These are phyloP conservation scores for Dendrobium nobile DNA, from an alignment of 106 monocot species.

Conservation along the genomic window DNA sequence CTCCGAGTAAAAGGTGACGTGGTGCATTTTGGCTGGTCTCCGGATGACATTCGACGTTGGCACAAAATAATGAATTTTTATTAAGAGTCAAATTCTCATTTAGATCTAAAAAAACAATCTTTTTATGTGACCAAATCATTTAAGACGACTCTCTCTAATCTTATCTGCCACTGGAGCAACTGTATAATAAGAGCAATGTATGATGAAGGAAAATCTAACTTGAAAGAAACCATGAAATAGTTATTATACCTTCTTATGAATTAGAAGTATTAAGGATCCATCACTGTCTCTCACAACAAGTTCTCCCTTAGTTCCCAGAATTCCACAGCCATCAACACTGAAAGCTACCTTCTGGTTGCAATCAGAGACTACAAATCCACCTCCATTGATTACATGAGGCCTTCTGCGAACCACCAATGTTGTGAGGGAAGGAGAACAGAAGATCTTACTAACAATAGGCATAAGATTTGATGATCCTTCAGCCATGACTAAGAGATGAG, in stretches of 20 bases:
- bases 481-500: constrained; percentile 10
- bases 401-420: constrained; percentile 52
- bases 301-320: constrained; percentile 45
- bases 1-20: too few relatives aligned
- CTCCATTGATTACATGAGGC: constrained; percentile 58
- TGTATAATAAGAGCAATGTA: background rate
- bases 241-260: constrained; percentile 47
- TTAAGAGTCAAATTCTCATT: too few relatives aligned
- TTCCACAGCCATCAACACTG: constrained; percentile 66
- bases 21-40: too few relatives aligned
- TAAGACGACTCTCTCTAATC: too few relatives aligned
- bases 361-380: constrained; percentile 56
- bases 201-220: too few relatives aligned
- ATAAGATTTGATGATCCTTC: constrained; percentile 18
- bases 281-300: constrained; percentile 54
- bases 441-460: constrained; percentile 69
- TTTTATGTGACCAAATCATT: too few relatives aligned
- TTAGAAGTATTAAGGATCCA: constrained; percentile 52
- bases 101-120: too few relatives aligned
- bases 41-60: too few relatives aligned
- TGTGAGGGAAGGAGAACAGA: constrained; percentile 31
- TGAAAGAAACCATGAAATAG: background rate
- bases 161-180: too few relatives aligned
- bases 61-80: too few relatives aligned
- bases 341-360: constrained; percentile 39